Conservation (phyloP, 768 basidiomycete species). For the Suillus bovinus region DNA sequence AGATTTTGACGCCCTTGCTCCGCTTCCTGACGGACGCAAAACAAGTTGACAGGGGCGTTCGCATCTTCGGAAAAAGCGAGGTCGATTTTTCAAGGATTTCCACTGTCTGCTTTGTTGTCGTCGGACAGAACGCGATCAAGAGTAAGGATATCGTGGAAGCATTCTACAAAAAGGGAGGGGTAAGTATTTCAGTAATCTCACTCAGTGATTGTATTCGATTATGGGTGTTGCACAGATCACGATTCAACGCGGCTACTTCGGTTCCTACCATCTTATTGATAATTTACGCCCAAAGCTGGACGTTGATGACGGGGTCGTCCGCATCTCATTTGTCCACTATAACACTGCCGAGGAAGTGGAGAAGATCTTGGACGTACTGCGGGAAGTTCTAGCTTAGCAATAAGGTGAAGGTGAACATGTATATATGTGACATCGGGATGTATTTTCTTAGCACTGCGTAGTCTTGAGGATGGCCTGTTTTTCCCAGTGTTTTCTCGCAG, state of each 20-base stretch:
- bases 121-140: conserved; percentile 52
- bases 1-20: conserved; percentile 54
- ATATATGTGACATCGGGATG: neutral
- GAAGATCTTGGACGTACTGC: conserved; percentile 54
- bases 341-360: conserved; percentile 74
- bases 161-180: conserved; percentile 64
- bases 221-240: conserved; percentile 52
- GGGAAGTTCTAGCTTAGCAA: conserved; percentile 42
- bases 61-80: conserved; percentile 63
- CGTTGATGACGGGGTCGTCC: conserved; percentile 64
- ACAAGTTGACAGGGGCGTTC: conserved; percentile 58
- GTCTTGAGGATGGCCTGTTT: neutral
- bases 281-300: conserved; percentile 59
- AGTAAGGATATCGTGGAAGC: conserved; percentile 65
- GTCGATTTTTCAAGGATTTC: conserved; percentile 50
- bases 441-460: neutral
- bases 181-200: conserved; percentile 37
- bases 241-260: conserved; percentile 77
- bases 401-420: neutral
- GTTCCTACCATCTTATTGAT: conserved; percentile 65
- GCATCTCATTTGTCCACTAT: conserved; percentile 78
- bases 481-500: neutral
- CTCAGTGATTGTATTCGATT: neutral
- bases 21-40: conserved; percentile 50
- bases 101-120: conserved; percentile 72